phyloP scores from a whole-genome alignment of 306 rosid species.

The Castanea crenata region DNA sequence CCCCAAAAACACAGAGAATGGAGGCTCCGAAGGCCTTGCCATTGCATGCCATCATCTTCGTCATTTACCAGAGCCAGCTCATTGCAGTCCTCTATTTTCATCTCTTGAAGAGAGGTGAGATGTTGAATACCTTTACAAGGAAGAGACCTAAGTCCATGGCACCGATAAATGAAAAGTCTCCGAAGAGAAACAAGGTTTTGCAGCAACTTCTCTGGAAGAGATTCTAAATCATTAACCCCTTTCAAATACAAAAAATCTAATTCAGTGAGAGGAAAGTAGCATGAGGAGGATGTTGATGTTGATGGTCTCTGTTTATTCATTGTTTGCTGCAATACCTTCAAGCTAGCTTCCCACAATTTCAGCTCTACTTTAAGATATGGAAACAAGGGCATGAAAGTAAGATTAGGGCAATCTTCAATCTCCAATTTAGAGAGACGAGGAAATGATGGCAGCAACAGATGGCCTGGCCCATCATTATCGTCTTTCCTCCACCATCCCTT shows the following conservation, averaged over 20 bases:
- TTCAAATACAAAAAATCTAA: too few species aligned
- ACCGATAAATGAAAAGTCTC: background rate
- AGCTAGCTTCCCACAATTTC: too few species aligned
- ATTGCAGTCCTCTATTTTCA: background rate
- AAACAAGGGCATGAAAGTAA: too few species aligned
- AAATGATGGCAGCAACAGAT: background rate
- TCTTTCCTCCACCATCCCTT: constrained; percentile 15
- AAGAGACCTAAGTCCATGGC: background rate
- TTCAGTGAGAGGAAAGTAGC: too few species aligned
- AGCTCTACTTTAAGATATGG: too few species aligned
- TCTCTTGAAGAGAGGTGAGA: background rate
- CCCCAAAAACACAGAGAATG: background rate
- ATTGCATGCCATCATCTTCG: background rate
- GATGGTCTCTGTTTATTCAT: too few species aligned
- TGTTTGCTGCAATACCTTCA: too few species aligned
- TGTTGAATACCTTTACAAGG: background rate
- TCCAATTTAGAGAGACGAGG: too few species aligned
- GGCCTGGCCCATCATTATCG: background rate
- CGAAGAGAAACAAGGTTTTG: constrained; percentile 12
- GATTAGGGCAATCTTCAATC: too few species aligned
- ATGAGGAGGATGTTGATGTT: too few species aligned
- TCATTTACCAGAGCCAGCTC: background rate
- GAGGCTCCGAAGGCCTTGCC: constrained; percentile 8
- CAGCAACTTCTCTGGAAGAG: too few species aligned
- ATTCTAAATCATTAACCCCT: too few species aligned